phyloP scores from a whole-genome alignment of 1,139 yeast species.

The Taphrina communis region DNA sequence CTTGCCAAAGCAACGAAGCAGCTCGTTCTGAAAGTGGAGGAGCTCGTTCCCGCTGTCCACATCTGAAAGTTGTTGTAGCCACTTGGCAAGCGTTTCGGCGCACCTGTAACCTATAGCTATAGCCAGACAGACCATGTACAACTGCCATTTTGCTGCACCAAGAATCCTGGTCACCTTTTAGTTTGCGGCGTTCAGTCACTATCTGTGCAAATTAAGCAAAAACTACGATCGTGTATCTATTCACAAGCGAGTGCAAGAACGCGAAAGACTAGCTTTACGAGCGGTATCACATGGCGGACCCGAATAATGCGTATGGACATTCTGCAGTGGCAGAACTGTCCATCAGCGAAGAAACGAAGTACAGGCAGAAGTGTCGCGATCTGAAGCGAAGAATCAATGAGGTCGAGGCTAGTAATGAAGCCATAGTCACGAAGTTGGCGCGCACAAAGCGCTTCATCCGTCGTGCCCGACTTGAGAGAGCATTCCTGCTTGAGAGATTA shows the following conservation, averaged over 20 bases:
- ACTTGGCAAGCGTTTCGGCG: not conserved
- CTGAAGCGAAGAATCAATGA: constrained; percentile 73
- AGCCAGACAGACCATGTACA: no score
- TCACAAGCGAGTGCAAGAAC: not conserved
- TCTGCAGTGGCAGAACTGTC: constrained; percentile 13
- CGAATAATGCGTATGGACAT: constrained; percentile 20
- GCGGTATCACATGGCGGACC: constrained; percentile 22
- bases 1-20: no score
- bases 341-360: constrained; percentile 50
- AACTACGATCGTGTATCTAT: no score
- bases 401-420: constrained; percentile 79
- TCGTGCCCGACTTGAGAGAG: constrained; percentile 80
- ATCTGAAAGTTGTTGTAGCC: not conserved
- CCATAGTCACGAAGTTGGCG: constrained; percentile 75
- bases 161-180: no score
- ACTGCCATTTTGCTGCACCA: no score
- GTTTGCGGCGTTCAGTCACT: no score
- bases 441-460: constrained; percentile 80
- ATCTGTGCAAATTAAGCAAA: no score
- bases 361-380: constrained; percentile 70
- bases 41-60: not conserved
- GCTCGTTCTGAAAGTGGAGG: not conserved
- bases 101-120: no score
- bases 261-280: not conserved
- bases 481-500: constrained; percentile 76